Evolutionary conservation across 805 yeast genomes (phyloP).

Genomic region (Barnettozyma populi): DNA sequence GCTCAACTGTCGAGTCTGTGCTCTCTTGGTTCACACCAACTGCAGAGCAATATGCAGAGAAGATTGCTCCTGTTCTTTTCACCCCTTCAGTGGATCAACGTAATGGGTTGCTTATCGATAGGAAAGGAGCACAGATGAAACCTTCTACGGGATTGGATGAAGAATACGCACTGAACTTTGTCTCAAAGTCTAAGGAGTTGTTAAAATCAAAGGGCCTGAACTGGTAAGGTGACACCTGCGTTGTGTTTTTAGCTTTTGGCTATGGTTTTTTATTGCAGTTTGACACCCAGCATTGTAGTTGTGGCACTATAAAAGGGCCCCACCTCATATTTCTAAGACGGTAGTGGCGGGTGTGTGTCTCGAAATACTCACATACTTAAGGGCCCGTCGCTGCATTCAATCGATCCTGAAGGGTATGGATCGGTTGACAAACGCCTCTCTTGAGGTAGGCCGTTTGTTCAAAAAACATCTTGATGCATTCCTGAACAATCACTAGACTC

Average conservation of each 20-base stretch:
- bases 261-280: not conserved
- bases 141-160: slow-evolving; percentile 27
- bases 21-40: slow-evolving; percentile 29
- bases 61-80: slow-evolving; percentile 28
- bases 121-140: slow-evolving; percentile 25
- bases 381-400: too few relatives aligned
- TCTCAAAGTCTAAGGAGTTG: slow-evolving; percentile 24
- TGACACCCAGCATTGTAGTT: not conserved
- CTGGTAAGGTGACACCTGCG: not conserved
- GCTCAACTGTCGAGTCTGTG: slow-evolving; percentile 24
- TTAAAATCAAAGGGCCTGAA: slow-evolving; percentile 16
- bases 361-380: too few relatives aligned
- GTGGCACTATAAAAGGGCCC: too few relatives aligned
- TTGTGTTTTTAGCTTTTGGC: not conserved
- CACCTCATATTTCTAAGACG: too few relatives aligned
- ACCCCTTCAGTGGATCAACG: slow-evolving; percentile 26
- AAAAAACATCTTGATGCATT: too few relatives aligned
- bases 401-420: too few relatives aligned
- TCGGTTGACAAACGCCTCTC: too few relatives aligned
- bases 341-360: too few relatives aligned
- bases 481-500: too few relatives aligned
- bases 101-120: slow-evolving; percentile 29
- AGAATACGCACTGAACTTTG: slow-evolving; percentile 26
- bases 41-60: slow-evolving; percentile 31
- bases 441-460: too few relatives aligned